phyloP scores from a whole-genome alignment of 768 basidiomycete genomes.

The Lentinula detonsa region DNA sequence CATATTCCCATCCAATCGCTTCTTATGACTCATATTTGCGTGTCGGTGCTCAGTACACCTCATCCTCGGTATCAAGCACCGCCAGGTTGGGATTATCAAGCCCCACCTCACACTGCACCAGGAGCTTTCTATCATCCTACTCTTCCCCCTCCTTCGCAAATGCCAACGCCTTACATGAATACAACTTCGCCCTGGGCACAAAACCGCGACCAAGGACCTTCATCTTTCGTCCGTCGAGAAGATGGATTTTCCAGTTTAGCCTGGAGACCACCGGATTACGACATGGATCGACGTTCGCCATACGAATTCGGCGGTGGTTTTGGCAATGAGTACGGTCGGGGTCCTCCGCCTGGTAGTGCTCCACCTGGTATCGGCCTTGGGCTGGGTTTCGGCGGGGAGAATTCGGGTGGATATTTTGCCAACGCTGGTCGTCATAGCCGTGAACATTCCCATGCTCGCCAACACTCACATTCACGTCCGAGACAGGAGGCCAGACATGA shows the following conservation, averaged over 20 bases:
- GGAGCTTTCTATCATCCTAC: background rate
- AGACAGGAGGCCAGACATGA: background rate
- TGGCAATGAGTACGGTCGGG: background rate
- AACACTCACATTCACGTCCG: background rate
- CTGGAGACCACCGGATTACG: slow-evolving; percentile 1
- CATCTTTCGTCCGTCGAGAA: background rate
- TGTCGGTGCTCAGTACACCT: background rate
- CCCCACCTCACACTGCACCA: background rate
- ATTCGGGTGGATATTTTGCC: background rate
- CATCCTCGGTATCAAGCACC: background rate
- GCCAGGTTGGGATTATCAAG: slow-evolving; percentile 1
- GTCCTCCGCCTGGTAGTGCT: background rate
- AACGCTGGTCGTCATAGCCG: background rate
- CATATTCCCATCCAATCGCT: background rate
- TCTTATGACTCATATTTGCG: background rate
- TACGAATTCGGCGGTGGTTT: background rate
- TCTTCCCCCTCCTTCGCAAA: background rate
- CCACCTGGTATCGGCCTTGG: background rate
- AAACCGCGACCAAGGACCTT: background rate
- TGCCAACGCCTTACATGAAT: background rate
- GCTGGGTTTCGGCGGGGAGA: background rate
- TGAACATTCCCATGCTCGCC: background rate
- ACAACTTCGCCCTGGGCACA: background rate
- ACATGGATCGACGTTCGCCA: background rate
- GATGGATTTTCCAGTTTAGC: slow-evolving; percentile 1